Conservation (phyloP, 805 yeast species). For the Torulaspora gathmanii region DNA sequence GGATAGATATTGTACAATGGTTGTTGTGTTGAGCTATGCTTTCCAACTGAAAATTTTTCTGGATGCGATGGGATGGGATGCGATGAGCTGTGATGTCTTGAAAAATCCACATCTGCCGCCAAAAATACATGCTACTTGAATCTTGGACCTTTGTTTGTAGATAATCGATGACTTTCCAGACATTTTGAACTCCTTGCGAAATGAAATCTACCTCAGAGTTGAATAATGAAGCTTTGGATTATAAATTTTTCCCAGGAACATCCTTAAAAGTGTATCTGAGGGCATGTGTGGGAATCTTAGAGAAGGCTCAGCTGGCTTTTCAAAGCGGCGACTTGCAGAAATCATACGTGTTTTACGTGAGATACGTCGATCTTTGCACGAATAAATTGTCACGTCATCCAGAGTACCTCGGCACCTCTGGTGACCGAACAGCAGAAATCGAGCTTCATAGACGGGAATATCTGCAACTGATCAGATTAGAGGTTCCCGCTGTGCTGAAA, state of each 20-base stretch:
- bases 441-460: conserved; percentile 25
- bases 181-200: background rate
- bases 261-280: conserved; percentile 54
- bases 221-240: conserved; percentile 46
- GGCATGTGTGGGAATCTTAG: conserved; percentile 44
- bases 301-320: conserved; percentile 39
- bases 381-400: conserved; percentile 32
- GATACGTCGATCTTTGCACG: conserved; percentile 50
- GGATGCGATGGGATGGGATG: conserved; percentile 3
- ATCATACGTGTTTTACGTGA: conserved; percentile 51
- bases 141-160: background rate
- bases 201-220: conserved; percentile 14
- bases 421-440: background rate
- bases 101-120: background rate
- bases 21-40: background rate
- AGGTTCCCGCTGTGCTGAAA: conserved; percentile 33
- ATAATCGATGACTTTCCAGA: background rate
- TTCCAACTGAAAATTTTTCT: conserved; percentile 3
- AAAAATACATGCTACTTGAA: background rate
- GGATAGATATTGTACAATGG: background rate
- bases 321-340: conserved; percentile 42
- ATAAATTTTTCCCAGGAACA: conserved; percentile 48
- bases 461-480: conserved; percentile 28
- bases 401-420: conserved; percentile 12
- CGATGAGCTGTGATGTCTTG: conserved; percentile 2